phyloP scores from a whole-genome alignment of 2,329 filamentous ascomycete genomes.

The Coniosporium tulheliwenetii region DNA sequence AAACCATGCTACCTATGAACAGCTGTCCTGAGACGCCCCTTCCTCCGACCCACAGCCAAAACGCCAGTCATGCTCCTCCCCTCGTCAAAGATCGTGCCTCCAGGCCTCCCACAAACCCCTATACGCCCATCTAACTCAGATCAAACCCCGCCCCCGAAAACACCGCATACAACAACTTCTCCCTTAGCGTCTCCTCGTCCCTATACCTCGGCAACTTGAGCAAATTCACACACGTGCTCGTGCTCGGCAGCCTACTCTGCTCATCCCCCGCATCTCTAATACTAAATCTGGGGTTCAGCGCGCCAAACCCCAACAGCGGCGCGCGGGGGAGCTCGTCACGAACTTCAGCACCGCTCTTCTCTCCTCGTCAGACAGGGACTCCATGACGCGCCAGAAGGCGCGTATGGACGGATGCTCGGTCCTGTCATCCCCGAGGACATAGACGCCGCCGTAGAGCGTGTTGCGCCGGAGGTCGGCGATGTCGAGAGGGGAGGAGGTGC shows the following conservation, averaged over 20 bases:
- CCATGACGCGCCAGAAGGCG: constrained; percentile 86
- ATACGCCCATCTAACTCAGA: constrained; percentile 40
- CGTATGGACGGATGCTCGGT: constrained; percentile 72
- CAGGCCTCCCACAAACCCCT: neutral
- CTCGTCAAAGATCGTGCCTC: too few relatives aligned
- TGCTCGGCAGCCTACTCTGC: constrained; percentile 68
- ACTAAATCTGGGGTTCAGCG: constrained; percentile 72
- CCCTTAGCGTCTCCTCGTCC: constrained; percentile 46
- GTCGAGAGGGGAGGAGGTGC: constrained; percentile 73
- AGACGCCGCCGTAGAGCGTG: constrained; percentile 77
- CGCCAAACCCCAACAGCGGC: constrained; percentile 74
- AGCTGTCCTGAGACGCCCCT: too few relatives aligned
- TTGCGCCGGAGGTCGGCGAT: constrained; percentile 71
- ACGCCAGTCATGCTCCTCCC: too few relatives aligned
- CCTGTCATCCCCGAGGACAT: constrained; percentile 76
- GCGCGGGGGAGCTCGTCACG: constrained; percentile 86
- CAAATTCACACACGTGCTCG: constrained; percentile 91
- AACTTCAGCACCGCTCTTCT: constrained; percentile 83
- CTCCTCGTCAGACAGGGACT: constrained; percentile 57
- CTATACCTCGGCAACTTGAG: constrained; percentile 79
- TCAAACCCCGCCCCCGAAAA: constrained; percentile 89
- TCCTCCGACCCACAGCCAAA: too few relatives aligned
- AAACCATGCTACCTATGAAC: too few relatives aligned
- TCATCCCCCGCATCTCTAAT: constrained; percentile 73
- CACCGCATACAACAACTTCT: constrained; percentile 80